A percentile compares a stretch with the other conserved stretches of the same genome.
phyloP scores from a whole-genome alignment of 1,284 basidiomycete genomes.

The Sphagnurus paluster region DNA sequence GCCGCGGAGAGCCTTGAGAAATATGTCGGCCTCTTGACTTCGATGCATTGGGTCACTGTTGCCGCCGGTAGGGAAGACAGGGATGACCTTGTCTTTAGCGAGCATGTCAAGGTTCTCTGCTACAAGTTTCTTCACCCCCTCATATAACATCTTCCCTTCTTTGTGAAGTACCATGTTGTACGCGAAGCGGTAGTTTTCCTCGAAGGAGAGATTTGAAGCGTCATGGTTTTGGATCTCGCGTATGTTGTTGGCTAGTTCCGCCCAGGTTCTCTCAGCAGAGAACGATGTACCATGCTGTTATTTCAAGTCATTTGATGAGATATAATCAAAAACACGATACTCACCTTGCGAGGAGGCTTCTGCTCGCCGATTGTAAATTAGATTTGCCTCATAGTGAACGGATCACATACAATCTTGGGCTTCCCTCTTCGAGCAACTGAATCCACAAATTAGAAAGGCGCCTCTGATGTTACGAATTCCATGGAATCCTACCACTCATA shows the following conservation, averaged over 20 bases:
- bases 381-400: conserved; percentile 10
- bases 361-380: conserved; percentile 18
- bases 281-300: conserved; percentile 67
- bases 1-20: conserved; percentile 81
- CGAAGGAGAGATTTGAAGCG: conserved; percentile 90
- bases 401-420: conserved; percentile 50
- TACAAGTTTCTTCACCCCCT: conserved; percentile 81
- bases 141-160: conserved; percentile 87
- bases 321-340: too few relatives aligned
- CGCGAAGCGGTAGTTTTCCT: conserved; percentile 94
- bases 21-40: conserved; percentile 79
- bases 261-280: conserved; percentile 74
- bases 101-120: conserved; percentile 83
- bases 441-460: conserved; percentile 1
- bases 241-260: conserved; percentile 79
- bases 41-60: conserved; percentile 58
- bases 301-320: too few relatives aligned
- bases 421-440: conserved; percentile 42
- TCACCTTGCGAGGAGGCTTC: conserved; percentile 44
- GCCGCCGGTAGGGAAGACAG: conserved; percentile 73
- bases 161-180: conserved; percentile 94
- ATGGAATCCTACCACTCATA: conserved; percentile 42
- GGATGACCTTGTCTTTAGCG: conserved; percentile 77
- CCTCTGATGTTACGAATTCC: conserved; percentile 3
- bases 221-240: conserved; percentile 96